Conservation (phyloP, 2,329 filamentous ascomycete species). For the Albifimbria verrucaria region DNA sequence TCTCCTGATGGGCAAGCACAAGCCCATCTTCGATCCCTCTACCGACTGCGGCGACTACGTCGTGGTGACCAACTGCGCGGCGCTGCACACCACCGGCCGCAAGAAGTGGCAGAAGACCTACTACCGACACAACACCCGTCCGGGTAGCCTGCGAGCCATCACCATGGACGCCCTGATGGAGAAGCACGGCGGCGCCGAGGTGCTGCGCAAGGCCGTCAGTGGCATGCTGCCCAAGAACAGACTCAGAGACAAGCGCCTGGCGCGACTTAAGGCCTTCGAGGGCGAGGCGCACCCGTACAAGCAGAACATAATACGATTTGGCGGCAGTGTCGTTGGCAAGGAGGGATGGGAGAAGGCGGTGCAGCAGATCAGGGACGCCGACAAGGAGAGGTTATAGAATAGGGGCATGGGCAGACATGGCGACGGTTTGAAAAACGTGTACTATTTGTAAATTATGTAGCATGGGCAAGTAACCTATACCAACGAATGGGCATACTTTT, state of each 20-base stretch:
- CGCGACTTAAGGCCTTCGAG: conserved; percentile 91
- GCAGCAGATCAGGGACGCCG: conserved; percentile 46
- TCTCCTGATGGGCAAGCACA: conserved; percentile 97
- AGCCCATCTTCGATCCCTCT: conserved; percentile 94
- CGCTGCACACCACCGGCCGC: conserved; percentile 83
- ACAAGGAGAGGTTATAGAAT: conserved; percentile 49
- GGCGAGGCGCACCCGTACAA: conserved; percentile 89
- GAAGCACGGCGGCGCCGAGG: conserved; percentile 90
- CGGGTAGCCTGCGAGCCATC: conserved; percentile 80
- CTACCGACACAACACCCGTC: conserved; percentile 89
- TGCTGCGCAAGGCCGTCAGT: conserved; percentile 85
- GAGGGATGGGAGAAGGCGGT: conserved; percentile 52
- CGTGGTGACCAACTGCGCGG: conserved; percentile 84
- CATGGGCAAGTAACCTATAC: neutral
- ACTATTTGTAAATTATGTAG: conserved; percentile 28
- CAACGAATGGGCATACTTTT: conserved; percentile 13
- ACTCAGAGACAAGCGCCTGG: conserved; percentile 81
- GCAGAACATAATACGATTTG: conserved; percentile 76
- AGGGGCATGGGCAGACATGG: too few species aligned
- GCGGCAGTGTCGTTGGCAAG: conserved; percentile 52
- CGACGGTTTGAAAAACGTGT: conserved; percentile 14
- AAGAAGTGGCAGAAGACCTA: conserved; percentile 95
- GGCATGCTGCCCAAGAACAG: conserved; percentile 99
- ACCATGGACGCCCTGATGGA: conserved; percentile 94
- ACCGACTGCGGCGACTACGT: conserved; percentile 99